A percentile compares a stretch with the other conserved stretches of the same genome.
Evolutionary conservation across 192 early-diverging fungal species (phyloP).

Genomic region (Obelidium mucronatum): DNA sequence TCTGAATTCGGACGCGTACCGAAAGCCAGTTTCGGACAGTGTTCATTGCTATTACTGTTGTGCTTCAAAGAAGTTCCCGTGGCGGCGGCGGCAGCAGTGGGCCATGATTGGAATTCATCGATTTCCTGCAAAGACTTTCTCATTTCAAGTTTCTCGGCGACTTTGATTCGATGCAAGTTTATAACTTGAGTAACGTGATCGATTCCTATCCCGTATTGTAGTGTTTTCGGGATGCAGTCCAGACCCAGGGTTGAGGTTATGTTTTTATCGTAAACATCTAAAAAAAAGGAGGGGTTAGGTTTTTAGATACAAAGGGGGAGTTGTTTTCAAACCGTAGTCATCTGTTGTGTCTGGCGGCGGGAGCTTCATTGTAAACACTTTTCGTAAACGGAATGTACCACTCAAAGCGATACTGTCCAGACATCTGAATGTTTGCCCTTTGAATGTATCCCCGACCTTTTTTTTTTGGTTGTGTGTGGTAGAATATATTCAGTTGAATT

Average conservation of each 20-base stretch:
- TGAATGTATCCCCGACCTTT: slow-evolving; percentile 43
- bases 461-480: neutral
- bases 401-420: slow-evolving; percentile 40
- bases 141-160: slow-evolving; percentile 25
- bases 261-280: slow-evolving; percentile 11
- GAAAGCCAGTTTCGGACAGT: slow-evolving; percentile 18
- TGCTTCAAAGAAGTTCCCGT: too few relatives aligned
- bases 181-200: slow-evolving; percentile 29
- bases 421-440: slow-evolving; percentile 46
- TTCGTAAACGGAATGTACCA: slow-evolving; percentile 48
- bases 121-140: neutral
- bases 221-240: slow-evolving; percentile 26
- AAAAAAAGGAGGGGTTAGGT: neutral
- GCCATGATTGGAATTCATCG: slow-evolving; percentile 3
- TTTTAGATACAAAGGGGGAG: neutral
- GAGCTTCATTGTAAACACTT: slow-evolving; percentile 50
- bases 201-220: slow-evolving; percentile 30
- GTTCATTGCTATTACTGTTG: neutral
- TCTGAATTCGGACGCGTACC: slow-evolving; percentile 22
- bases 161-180: slow-evolving; percentile 14
- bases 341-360: slow-evolving; percentile 32
- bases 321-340: slow-evolving; percentile 9
- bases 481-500: too few relatives aligned
- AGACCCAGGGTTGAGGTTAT: neutral
- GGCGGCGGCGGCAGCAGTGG: too few relatives aligned